phyloP scores from a whole-genome alignment of 2,329 filamentous ascomycete genomes.

The Gnomoniopsis smithogilvyi region DNA sequence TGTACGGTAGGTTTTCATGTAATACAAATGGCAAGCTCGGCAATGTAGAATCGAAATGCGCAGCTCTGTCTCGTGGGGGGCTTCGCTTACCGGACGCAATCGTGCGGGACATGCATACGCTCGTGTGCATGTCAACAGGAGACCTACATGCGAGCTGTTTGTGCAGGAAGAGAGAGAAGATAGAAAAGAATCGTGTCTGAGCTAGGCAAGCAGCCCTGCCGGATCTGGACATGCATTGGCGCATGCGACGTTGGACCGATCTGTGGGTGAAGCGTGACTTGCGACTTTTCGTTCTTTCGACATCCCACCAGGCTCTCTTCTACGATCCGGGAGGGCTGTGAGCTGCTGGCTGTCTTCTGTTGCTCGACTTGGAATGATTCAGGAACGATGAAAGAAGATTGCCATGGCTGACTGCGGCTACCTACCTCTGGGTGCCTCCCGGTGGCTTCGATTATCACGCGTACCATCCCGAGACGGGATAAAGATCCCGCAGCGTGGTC shows the following conservation, averaged over 20 bases:
- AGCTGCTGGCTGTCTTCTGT: not conserved
- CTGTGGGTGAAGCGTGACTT: not conserved
- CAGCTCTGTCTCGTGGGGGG: constrained; percentile 10
- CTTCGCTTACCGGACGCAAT: constrained; percentile 15
- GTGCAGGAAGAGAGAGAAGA: not conserved
- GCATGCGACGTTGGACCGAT: constrained; percentile 13
- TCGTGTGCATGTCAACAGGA: not conserved
- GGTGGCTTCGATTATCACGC: constrained; percentile 8
- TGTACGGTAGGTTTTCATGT: not conserved
- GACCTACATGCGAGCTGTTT: not conserved
- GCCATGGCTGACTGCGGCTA: constrained; percentile 6
- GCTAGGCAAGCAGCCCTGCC: constrained; percentile 4
- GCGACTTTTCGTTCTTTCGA: not conserved
- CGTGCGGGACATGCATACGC: not conserved
- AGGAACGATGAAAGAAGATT: not conserved
- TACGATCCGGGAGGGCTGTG: no score
- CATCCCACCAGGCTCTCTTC: not conserved
- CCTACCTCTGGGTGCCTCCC: constrained; percentile 6
- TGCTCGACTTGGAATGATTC: not conserved
- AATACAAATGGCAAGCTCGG: not conserved
- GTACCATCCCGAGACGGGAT: constrained; percentile 2
- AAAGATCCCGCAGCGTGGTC: not conserved
- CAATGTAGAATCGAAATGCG: constrained; percentile 10
- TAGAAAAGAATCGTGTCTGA: not conserved
- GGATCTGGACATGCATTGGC: constrained; percentile 6